Percentiles rank a stretch among this genome's conserved stretches.
phyloP scores from a whole-genome alignment of 306 rosid species.

The Glycine latifolia region DNA sequence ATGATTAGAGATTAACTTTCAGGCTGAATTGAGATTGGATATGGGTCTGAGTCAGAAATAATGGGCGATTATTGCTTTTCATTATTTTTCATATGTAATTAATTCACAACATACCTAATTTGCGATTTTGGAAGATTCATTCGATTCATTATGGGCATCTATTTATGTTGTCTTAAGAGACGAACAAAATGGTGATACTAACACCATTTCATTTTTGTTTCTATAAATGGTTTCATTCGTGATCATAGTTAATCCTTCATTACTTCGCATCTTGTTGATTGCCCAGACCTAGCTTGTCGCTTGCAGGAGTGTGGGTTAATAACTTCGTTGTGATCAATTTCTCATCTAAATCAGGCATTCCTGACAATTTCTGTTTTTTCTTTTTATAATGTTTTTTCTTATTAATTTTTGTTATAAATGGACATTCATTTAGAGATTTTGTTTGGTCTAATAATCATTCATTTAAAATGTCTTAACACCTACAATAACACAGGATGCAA shows the following conservation, averaged over 20 bases:
- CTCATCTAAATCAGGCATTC: too few relatives aligned
- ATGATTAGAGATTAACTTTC: conserved; percentile 41
- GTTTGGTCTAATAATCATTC: background rate
- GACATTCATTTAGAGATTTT: too few relatives aligned
- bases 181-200: conserved; percentile 50
- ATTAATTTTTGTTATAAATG: too few relatives aligned
- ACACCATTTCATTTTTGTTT: conserved; percentile 51
- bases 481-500: too few relatives aligned
- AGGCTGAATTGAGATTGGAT: conserved; percentile 50
- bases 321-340: background rate
- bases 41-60: conserved; percentile 48
- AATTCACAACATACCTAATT: conserved; percentile 47
- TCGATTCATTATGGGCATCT: conserved; percentile 49
- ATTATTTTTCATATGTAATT: conserved; percentile 54
- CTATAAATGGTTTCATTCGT: conserved; percentile 26
- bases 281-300: background rate
- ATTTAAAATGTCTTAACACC: background rate
- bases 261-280: conserved; percentile 7
- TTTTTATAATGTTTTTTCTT: too few relatives aligned
- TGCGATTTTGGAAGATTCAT: conserved; percentile 47
- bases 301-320: background rate
- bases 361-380: too few relatives aligned
- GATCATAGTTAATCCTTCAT: conserved; percentile 34
- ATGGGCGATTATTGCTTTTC: conserved; percentile 51
- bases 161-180: conserved; percentile 33